These are phyloP conservation scores for Phaeosphaeriaceae sp. DNA, from an alignment of 2,329 filamentous ascomycete genomes.

Conservation along the genomic window DNA sequence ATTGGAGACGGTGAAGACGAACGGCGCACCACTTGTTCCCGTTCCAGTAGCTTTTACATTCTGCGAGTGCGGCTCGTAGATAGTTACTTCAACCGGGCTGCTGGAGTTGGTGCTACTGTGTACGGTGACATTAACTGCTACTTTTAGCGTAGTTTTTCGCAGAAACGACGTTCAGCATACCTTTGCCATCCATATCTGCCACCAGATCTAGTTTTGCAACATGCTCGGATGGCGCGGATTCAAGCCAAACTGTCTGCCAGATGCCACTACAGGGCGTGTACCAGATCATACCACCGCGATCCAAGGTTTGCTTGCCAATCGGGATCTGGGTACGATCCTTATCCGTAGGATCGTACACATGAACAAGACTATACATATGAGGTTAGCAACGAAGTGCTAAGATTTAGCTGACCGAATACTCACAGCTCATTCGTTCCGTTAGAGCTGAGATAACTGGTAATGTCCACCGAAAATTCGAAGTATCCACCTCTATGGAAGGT, in stretches of 20 bases:
- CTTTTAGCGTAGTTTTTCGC: slow-evolving; percentile 17
- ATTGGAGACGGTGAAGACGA: slow-evolving; percentile 62
- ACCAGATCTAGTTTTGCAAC: slow-evolving; percentile 66
- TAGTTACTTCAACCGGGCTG: slow-evolving; percentile 46
- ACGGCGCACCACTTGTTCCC: slow-evolving; percentile 58
- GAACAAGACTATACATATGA: slow-evolving; percentile 56
- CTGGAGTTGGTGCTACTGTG: slow-evolving; percentile 53
- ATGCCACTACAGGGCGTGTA: slow-evolving; percentile 77
- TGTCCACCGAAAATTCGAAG: slow-evolving; percentile 66
- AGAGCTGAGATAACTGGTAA: slow-evolving; percentile 55
- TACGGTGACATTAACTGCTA: slow-evolving; percentile 63
- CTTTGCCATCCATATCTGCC: slow-evolving; percentile 52
- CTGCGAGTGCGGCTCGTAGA: slow-evolving; percentile 46
- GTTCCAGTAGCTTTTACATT: slow-evolving; percentile 53
- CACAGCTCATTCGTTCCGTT: slow-evolving; percentile 63
- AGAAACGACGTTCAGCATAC: slow-evolving; percentile 16
- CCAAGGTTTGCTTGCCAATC: slow-evolving; percentile 69
- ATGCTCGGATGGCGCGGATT: slow-evolving; percentile 64
- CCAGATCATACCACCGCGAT: slow-evolving; percentile 67
- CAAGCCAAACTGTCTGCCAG: slow-evolving; percentile 77
- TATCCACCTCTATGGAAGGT: slow-evolving; percentile 67
- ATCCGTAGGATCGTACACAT: slow-evolving; percentile 73
- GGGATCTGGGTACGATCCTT: slow-evolving; percentile 63
- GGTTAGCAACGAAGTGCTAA: neutral
- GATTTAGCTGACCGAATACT: slow-evolving; percentile 21